A percentile compares a stretch with the other conserved stretches of the same genome.
phyloP scores from a whole-genome alignment of 2,329 filamentous ascomycete genomes.

The Monosporascus sp. region DNA sequence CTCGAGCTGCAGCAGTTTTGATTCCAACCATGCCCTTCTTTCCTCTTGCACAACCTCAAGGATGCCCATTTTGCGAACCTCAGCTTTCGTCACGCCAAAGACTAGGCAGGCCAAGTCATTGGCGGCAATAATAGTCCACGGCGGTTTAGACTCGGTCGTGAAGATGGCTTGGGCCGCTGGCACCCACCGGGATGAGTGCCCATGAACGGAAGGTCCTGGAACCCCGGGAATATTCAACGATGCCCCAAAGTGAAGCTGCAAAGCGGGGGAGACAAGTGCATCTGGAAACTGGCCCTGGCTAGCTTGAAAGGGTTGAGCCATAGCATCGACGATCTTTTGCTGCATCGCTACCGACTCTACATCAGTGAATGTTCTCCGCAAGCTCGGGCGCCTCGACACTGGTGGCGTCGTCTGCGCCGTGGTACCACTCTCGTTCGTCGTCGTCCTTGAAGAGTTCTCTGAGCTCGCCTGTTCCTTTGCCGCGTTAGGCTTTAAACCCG shows the following conservation, averaged over 20 bases:
- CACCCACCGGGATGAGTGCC: conserved; percentile 83
- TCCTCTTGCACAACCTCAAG: conserved; percentile 91
- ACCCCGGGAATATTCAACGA: conserved; percentile 38
- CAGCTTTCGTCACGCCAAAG: conserved; percentile 97
- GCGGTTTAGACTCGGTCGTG: conserved; percentile 82
- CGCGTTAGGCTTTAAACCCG: conserved; percentile 8
- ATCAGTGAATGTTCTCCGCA: conserved; percentile 89
- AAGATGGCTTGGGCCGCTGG: conserved; percentile 95
- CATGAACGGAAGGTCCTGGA: conserved; percentile 64
- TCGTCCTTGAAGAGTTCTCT: conserved; percentile 46
- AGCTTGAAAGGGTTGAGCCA: conserved; percentile 73
- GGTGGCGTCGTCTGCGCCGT: conserved; percentile 50
- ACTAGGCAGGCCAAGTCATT: conserved; percentile 95
- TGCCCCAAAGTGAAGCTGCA: conserved; percentile 33
- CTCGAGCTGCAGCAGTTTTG: conserved; percentile 67
- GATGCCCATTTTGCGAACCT: conserved; percentile 91
- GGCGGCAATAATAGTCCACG: conserved; percentile 93
- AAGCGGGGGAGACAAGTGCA: conserved; percentile 37
- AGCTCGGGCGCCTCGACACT: conserved; percentile 53
- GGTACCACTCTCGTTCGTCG: conserved; percentile 51
- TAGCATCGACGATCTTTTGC: conserved; percentile 75
- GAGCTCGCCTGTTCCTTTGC: conserved; percentile 29
- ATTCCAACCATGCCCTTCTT: conserved; percentile 80
- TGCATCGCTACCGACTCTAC: conserved; percentile 68
- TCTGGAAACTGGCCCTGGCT: conserved; percentile 34